A percentile compares a stretch with the other conserved stretches of the same genome.
phyloP scores from a whole-genome alignment of 345 rosid species.

The Eucalyptus tenuipes region DNA sequence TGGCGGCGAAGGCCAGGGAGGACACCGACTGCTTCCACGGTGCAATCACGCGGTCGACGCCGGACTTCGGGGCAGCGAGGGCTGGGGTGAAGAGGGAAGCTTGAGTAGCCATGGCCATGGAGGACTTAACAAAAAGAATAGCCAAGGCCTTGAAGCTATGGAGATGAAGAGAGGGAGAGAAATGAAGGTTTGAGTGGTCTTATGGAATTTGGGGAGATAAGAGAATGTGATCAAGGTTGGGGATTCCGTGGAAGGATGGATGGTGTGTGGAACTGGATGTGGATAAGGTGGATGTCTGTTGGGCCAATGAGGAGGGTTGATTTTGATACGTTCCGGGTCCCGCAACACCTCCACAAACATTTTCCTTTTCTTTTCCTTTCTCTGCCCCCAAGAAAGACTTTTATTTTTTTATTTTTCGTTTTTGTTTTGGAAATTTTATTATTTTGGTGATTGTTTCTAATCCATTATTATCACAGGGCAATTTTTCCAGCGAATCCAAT shows the following conservation, averaged over 20 bases:
- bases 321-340: constrained; percentile 10
- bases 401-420: no score
- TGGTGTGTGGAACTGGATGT: neutral
- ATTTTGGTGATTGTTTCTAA: neutral
- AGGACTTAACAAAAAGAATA: neutral
- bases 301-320: constrained; percentile 27
- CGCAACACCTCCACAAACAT: neutral
- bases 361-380: neutral
- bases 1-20: neutral
- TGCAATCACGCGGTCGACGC: constrained; percentile 9
- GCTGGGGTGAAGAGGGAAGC: constrained; percentile 44
- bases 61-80: constrained; percentile 32
- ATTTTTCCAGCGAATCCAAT: neutral
- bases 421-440: neutral
- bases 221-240: neutral
- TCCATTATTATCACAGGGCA: neutral
- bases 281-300: constrained; percentile 32
- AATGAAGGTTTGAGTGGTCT: neutral
- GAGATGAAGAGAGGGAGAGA: neutral
- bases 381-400: neutral
- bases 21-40: constrained; percentile 33
- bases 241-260: neutral
- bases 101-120: constrained; percentile 59
- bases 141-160: neutral
- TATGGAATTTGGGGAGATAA: neutral